Base-by-base conservation (phyloP, 192 early-diverging fungal genomes). In the Obelidium mucronatum region DNA sequence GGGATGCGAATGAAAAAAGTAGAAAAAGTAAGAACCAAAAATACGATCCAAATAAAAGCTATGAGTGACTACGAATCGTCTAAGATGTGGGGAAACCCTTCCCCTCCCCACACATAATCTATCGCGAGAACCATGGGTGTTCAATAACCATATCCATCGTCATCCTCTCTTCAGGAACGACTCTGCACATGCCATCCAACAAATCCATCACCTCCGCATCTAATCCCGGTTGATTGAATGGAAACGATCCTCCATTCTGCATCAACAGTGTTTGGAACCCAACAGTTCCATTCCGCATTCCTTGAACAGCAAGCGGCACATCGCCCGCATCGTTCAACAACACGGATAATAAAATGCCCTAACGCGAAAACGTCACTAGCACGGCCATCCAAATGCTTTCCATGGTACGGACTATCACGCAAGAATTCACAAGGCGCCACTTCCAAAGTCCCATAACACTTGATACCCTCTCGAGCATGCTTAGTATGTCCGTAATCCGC, bases 91-190 rank as follows among this genome's bases (percentile, higher is more conserved):
- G n/a, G n/a, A n/a, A n/a, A n/a, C n/a, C n/a, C n/a, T n/a, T n/a
- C n/a, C n/a, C n/a, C n/a, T n/a, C n/a, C n/a, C n/a, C n/a, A n/a
- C n/a, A n/a, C n/a, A n/a, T n/a, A n/a, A n/a, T n/a, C n/a, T n/a
- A n/a, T n/a, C n/a, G n/a, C n/a, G n/a, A n/a, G n/a, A 78, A 42
- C 56, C 58, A 78, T n/a, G 69, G 60, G 65, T 78, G 77, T 1
- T 36, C 40, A 67, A 78, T n/a, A 30, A 78, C 60, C 1, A 65
- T 37, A 17, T 72, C 68, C 19, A 78, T 73, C 15, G 58, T 31
- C 40, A 39, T 2, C 62, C 77, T 30, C 44, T 31, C 8, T 36
- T 4, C 53, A 26, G 67, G 56, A 77, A 71, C 67, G 15, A 77
- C 67, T 1, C 39, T 17, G 0, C 24, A 37, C 76, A 77, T 77